phyloP scores from a whole-genome alignment of 2,329 filamentous ascomycete species.

The Cladosporium velox region DNA sequence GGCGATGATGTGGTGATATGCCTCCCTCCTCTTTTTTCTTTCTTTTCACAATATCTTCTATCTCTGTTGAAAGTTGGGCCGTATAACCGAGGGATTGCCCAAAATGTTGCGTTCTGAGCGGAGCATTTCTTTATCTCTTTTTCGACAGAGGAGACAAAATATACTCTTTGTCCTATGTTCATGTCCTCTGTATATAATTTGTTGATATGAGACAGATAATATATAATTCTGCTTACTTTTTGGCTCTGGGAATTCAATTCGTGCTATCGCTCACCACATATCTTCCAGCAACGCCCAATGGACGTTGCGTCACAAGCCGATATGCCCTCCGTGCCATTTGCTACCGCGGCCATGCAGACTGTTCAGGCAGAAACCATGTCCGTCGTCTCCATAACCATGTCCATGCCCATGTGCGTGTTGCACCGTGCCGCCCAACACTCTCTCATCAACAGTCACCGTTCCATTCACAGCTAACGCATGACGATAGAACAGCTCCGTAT shows the following conservation, averaged over 20 bases:
- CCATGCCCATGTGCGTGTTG: neutral
- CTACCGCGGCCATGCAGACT: neutral
- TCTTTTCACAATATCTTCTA: neutral
- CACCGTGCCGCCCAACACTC: neutral
- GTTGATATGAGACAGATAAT: conserved; percentile 4
- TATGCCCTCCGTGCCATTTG: neutral
- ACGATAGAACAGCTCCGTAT: neutral
- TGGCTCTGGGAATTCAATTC: neutral
- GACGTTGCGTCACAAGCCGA: neutral
- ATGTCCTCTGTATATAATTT: conserved; percentile 1
- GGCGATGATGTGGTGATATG: neutral
- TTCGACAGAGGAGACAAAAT: neutral
- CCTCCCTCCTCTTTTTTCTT: neutral
- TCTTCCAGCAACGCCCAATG: neutral
- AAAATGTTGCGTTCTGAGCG: conserved; percentile 13
- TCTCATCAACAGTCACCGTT: neutral
- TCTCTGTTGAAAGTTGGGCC: neutral
- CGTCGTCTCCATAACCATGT: neutral
- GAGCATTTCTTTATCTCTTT: neutral
- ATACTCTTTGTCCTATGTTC: neutral
- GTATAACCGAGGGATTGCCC: neutral
- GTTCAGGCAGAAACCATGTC: neutral
- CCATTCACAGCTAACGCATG: neutral
- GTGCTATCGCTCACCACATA: neutral
- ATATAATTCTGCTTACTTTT: neutral